phyloP scores from a whole-genome alignment of 495 filamentous ascomycete genomes.

The Recurvomyces mirabilis region DNA sequence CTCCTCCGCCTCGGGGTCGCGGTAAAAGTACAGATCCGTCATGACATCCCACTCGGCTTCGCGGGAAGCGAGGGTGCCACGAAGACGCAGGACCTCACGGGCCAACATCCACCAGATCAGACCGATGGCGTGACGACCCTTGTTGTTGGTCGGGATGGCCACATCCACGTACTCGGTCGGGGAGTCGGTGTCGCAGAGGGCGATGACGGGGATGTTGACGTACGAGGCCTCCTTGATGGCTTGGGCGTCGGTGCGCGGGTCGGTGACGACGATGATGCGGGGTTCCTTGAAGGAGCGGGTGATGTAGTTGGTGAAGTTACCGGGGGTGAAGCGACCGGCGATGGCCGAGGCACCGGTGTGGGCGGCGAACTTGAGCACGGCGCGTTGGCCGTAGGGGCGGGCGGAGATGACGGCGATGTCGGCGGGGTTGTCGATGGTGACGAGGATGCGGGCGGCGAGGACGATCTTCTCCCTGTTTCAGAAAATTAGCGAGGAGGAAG shows the following conservation, averaged over 20 bases:
- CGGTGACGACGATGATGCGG: conserved; percentile 97
- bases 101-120: conserved; percentile 99
- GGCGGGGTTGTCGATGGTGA: conserved; percentile 95
- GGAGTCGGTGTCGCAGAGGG: conserved; percentile 97
- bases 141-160: conserved; percentile 99
- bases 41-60: conserved; percentile 97
- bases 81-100: conserved; percentile 97
- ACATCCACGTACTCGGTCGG: conserved; percentile 99
- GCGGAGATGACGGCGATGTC: conserved; percentile 98
- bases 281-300: conserved; percentile 99
- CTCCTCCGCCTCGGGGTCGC: conserved; percentile 96
- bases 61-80: conserved; percentile 85
- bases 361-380: conserved; percentile 95
- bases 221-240: conserved; percentile 99
- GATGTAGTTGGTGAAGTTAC: conserved; percentile 99
- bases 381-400: conserved; percentile 97
- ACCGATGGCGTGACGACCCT: conserved; percentile 97
- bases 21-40: conserved; percentile 99
- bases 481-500: too few relatives aligned
- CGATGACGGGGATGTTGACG: conserved; percentile 99
- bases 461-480: conserved; percentile 99
- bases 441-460: conserved; percentile 95
- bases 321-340: conserved; percentile 98
- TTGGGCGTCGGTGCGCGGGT: conserved; percentile 98
- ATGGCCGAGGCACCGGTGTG: conserved; percentile 97